Evolutionary conservation across 805 yeast species (phyloP).

Genomic region (Starmera caribaea): DNA sequence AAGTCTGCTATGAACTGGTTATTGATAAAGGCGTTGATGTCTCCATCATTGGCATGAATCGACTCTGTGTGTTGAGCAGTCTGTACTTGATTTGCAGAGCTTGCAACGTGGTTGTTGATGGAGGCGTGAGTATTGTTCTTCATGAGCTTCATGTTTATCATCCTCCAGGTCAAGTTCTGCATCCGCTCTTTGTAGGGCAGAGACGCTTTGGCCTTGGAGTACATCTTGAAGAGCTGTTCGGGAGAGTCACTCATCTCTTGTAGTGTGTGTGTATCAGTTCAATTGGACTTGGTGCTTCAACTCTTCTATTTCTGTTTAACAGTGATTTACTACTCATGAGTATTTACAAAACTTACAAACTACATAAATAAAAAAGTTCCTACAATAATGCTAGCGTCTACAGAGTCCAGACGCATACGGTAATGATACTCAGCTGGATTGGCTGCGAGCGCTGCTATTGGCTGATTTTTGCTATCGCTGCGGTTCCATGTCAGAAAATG

Average conservation of each 20-base stretch:
- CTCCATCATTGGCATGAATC: too few relatives aligned
- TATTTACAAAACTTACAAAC: not conserved
- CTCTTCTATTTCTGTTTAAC: not conserved
- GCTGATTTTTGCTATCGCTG: too few relatives aligned
- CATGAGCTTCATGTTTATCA: constrained; percentile 49
- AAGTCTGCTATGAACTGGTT: too few relatives aligned
- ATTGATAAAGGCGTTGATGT: too few relatives aligned
- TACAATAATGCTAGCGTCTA: too few relatives aligned
- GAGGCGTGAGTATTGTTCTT: not conserved
- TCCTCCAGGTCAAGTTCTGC: constrained; percentile 82
- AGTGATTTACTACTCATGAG: not conserved
- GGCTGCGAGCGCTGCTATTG: too few relatives aligned
- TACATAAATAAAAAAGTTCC: not conserved
- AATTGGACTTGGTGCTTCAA: not conserved
- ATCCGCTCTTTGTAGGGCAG: constrained; percentile 69
- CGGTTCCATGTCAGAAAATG: too few relatives aligned
- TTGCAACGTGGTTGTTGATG: too few relatives aligned
- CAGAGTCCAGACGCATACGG: too few relatives aligned
- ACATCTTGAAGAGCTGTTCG: constrained; percentile 69
- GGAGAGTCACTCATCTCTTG: constrained; percentile 27
- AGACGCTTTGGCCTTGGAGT: constrained; percentile 62
- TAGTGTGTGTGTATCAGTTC: not conserved
- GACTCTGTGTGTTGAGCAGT: too few relatives aligned
- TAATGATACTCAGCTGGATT: too few relatives aligned
- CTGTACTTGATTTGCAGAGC: too few relatives aligned